Base-by-base conservation (phyloP, 768 basidiomycete species). In the Kwoniella sp. region DNA sequence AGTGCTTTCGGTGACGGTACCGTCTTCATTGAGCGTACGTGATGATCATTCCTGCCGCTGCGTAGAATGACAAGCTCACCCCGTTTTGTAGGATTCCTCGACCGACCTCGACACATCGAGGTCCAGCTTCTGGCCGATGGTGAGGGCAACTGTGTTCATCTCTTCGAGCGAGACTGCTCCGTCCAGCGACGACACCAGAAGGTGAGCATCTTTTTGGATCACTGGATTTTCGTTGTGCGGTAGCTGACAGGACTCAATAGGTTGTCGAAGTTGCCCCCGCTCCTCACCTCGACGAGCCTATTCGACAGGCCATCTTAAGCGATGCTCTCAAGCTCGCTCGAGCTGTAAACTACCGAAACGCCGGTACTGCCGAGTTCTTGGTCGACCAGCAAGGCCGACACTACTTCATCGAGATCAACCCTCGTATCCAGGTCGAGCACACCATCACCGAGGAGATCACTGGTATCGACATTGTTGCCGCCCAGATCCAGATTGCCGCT, bases 361-460 rank as follows among this genome's bases (percentile, higher is more conserved):
- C 96, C 57, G 95, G 96, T 70, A 98, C 96, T 41, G 93, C 92
- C 26, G 96, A 99, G 83, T 99, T 98, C 85, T 85, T 99, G 82
- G 93, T 98, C 68, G 96, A 98, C 82, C 91, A 93, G 79, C 87
- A 90, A 85, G 93, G 92, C 73, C 86, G 93, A 73, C 93, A 96
- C 82, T 98, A 98, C 83, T 98, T 99, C 84, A 98, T 99, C 77
- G 96, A 99, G 83, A 97, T 99, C 74, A 97, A 97, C 82, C 93
- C 96, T 30, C 93, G 96, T 83, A 97, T 99, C 75, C 96, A 99
- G 82, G 96, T 99, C 82, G 96, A 98, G 80, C 96, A 98, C 82
- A 98, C 96, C 62, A 97, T 98, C 80, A 97, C 96, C 66, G 96
- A 98, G 90, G 94, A 97, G 79, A 99, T 99, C 76, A 98, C 96